Evolutionary conservation across 148 eudicot species (phyloP).

Genomic region (Rhododendron mucronatum): DNA sequence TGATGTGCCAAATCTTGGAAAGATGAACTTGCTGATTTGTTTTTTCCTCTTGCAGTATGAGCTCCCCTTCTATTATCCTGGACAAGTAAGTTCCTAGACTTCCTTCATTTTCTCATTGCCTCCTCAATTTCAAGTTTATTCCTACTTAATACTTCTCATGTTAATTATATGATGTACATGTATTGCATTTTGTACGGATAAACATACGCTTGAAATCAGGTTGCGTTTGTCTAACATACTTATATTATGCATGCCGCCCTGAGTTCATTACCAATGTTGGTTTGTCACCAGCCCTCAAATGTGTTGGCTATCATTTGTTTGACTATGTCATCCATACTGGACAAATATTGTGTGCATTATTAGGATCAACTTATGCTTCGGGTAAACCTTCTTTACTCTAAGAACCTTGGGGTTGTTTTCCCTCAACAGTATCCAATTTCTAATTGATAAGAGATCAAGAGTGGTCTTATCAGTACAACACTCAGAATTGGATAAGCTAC

Average conservation of each 20-base stretch:
- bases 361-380: neutral
- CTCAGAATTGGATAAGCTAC: neutral
- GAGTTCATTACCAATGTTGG: neutral
- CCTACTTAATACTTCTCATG: neutral
- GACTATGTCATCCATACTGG: neutral
- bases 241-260: neutral
- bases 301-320: neutral
- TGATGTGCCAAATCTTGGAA: constrained; percentile 4
- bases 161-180: neutral
- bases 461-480: neutral
- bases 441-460: neutral
- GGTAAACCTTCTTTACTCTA: neutral
- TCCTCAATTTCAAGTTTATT: neutral
- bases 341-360: neutral
- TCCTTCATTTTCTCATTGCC: neutral
- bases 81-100: constrained; percentile 64
- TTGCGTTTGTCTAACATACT: neutral
- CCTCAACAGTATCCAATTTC: neutral
- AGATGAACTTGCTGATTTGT: constrained; percentile 11
- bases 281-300: neutral
- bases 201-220: neutral
- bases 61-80: constrained; percentile 97
- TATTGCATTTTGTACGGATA: neutral
- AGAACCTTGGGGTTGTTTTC: neutral
- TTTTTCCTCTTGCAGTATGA: constrained; percentile 71